Conservation (phyloP, 805 yeast genomes). For the Vanderwaltozyma verrucispora region DNA sequence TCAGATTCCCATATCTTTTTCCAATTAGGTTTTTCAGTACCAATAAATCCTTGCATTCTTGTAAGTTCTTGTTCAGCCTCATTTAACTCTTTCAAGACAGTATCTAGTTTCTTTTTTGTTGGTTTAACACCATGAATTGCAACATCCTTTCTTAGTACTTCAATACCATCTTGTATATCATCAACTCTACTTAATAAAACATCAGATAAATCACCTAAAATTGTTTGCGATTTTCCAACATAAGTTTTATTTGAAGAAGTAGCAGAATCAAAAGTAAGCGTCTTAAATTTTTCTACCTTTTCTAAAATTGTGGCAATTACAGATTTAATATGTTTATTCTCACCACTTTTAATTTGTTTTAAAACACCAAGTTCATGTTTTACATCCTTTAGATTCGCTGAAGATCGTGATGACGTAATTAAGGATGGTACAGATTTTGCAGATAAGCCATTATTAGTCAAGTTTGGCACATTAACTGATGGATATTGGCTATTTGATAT, state of each 20-base stretch:
- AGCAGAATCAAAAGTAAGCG: conserved; percentile 31
- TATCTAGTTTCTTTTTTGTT: conserved; percentile 56
- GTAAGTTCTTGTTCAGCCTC: conserved; percentile 45
- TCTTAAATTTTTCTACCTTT: conserved; percentile 44
- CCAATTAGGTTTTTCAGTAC: conserved; percentile 73
- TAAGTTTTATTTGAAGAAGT: conserved; percentile 37
- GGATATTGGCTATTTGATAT: background rate
- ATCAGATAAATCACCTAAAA: conserved; percentile 71
- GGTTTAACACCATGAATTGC: conserved; percentile 86
- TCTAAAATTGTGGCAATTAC: conserved; percentile 36
- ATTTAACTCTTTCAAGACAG: conserved; percentile 53
- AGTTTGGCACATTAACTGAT: too few relatives aligned
- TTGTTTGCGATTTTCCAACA: conserved; percentile 65
- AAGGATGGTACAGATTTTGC: too few relatives aligned
- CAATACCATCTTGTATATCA: conserved; percentile 85
- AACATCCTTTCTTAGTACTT: conserved; percentile 80
- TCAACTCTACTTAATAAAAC: conserved; percentile 67
- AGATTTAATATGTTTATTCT: conserved; percentile 33
- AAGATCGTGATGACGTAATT: too few relatives aligned
- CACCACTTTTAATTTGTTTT: conserved; percentile 42
- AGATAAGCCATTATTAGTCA: too few relatives aligned
- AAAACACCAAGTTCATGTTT: conserved; percentile 50
- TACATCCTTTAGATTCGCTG: conserved; percentile 31
- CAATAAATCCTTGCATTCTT: conserved; percentile 49
- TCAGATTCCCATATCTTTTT: conserved; percentile 87